These are phyloP conservation scores for Clarkia xantiana DNA, from an alignment of 345 rosid species.

Conservation along the genomic window DNA sequence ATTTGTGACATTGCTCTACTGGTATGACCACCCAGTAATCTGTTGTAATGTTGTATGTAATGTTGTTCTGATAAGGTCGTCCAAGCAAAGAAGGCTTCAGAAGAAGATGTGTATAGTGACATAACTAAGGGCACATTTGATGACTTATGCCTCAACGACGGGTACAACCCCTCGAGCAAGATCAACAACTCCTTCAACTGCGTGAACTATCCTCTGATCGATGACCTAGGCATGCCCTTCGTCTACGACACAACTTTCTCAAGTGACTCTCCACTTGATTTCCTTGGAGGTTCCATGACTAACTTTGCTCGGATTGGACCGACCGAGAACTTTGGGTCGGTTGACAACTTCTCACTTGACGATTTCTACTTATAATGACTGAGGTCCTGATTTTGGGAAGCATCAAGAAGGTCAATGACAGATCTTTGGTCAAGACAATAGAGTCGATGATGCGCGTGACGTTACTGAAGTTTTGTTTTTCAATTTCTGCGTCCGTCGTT, in stretches of 20 bases:
- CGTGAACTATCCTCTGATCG: conserved; percentile 27
- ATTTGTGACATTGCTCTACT: too few relatives aligned
- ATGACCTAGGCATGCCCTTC: conserved; percentile 40
- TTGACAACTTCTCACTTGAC: conserved; percentile 62
- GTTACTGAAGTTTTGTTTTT: too few relatives aligned
- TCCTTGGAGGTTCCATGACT: conserved; percentile 59
- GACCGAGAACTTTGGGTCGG: conserved; percentile 57
- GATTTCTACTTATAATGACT: conserved; percentile 37
- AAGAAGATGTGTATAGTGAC: conserved; percentile 43
- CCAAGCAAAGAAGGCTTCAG: conserved; percentile 74
- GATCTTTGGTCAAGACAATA: too few relatives aligned
- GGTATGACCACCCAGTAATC: too few relatives aligned
- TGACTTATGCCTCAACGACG: conserved; percentile 35
- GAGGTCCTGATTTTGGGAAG: too few relatives aligned
- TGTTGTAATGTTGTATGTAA: too few relatives aligned
- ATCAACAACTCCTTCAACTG: conserved; percentile 19
- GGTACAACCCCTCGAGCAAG: conserved; percentile 18
- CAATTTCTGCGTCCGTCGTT: too few relatives aligned
- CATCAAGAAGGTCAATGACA: too few relatives aligned
- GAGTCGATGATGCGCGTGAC: too few relatives aligned
- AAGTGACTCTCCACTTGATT: conserved; percentile 70
- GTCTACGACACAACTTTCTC: conserved; percentile 73
- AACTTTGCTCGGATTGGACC: conserved; percentile 37
- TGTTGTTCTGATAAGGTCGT: conserved; percentile 70
- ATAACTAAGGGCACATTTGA: conserved; percentile 29